phyloP scores from a whole-genome alignment of 352 stramenopile species.

The Phytophthora pinifolia region DNA sequence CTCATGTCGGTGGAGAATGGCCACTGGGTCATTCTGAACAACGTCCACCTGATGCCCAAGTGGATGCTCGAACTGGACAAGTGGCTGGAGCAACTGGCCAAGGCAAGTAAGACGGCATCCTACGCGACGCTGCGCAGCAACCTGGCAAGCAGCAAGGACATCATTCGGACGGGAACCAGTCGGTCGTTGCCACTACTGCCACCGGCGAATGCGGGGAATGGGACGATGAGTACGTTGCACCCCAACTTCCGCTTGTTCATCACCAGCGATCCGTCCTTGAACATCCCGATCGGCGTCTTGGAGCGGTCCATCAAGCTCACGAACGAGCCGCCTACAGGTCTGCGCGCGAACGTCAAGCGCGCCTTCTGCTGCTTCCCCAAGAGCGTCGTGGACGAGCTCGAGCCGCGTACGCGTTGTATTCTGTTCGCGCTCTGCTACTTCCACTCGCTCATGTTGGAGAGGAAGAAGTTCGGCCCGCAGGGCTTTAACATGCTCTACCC shows the following conservation, averaged over 20 bases:
- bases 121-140: conserved; percentile 34
- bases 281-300: conserved; percentile 88
- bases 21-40: conserved; percentile 95
- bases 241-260: conserved; percentile 88
- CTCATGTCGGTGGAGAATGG: conserved; percentile 88
- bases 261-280: conserved; percentile 83
- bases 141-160: conserved; percentile 24
- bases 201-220: background rate
- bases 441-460: conserved; percentile 91
- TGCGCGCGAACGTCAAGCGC: conserved; percentile 90
- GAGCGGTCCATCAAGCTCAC: conserved; percentile 91
- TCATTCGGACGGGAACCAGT: conserved; percentile 24
- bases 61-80: conserved; percentile 94
- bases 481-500: conserved; percentile 92
- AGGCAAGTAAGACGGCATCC: conserved; percentile 55
- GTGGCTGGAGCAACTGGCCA: conserved; percentile 85
- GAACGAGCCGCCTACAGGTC: conserved; percentile 82
- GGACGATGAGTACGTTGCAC: conserved; percentile 45
- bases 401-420: conserved; percentile 84
- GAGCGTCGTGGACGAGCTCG: conserved; percentile 78
- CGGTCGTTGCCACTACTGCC: conserved; percentile 21
- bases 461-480: conserved; percentile 90
- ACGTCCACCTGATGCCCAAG: conserved; percentile 94
- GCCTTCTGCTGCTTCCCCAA: conserved; percentile 80
- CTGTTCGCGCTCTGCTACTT: conserved; percentile 93